A percentile compares a stretch with the other conserved stretches of the same genome.
These are phyloP conservation scores for Pythium aphanidermatum DNA, from an alignment of 352 stramenopile species.

Conservation along the genomic window DNA sequence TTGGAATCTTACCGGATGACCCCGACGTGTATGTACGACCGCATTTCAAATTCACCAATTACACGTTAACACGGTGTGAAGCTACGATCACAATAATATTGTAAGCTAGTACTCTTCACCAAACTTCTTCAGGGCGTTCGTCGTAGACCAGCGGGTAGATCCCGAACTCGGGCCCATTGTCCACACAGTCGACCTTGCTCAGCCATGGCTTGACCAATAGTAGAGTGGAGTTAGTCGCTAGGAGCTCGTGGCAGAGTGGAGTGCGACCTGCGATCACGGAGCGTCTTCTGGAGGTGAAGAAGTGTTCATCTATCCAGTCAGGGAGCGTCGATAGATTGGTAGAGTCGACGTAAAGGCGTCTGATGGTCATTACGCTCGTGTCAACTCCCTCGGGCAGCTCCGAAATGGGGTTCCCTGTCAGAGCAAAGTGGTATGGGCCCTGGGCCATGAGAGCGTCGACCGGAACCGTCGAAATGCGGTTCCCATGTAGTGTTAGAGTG, in stretches of 20 bases:
- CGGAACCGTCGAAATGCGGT: background rate
- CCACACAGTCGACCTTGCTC: background rate
- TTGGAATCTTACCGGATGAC: too few species aligned
- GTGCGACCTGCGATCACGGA: background rate
- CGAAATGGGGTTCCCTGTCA: background rate
- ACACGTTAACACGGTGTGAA: too few species aligned
- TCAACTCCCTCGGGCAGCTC: background rate
- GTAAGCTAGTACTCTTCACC: too few species aligned
- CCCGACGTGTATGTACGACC: too few species aligned
- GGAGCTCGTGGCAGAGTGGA: background rate
- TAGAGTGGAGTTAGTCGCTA: background rate
- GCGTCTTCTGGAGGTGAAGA: background rate
- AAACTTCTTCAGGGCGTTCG: background rate
- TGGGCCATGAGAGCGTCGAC: background rate
- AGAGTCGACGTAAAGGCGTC: background rate
- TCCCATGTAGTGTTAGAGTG: constrained; percentile 1
- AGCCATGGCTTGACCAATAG: background rate
- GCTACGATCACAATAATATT: too few species aligned
- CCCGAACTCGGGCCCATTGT: background rate
- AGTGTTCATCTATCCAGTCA: background rate
- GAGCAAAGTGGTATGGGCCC: background rate
- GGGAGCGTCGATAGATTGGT: background rate
- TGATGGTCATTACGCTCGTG: background rate
- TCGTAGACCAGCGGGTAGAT: background rate
- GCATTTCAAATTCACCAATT: too few species aligned